These are phyloP conservation scores for Talaromyces funiculosus DNA, from an alignment of 2,329 filamentous ascomycete species.

Conservation along the genomic window DNA sequence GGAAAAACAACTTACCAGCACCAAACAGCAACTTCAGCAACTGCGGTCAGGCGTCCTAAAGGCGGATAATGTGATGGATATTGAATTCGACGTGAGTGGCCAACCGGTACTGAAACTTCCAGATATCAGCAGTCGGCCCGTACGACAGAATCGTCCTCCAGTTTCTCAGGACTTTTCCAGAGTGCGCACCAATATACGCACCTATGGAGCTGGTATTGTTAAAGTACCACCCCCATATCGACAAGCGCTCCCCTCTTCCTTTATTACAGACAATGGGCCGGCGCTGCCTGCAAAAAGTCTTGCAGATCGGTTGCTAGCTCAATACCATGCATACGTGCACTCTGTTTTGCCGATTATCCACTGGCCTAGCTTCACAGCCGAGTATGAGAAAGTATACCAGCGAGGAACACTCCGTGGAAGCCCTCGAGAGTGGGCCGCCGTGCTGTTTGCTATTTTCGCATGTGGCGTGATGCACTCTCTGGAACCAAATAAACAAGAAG, in stretches of 20 bases:
- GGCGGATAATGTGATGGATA: slow-evolving; percentile 42
- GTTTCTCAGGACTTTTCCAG: slow-evolving; percentile 63
- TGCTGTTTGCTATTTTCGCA: slow-evolving; percentile 78
- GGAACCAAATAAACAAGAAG: slow-evolving; percentile 51
- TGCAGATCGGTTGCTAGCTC: slow-evolving; percentile 65
- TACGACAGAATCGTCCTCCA: slow-evolving; percentile 56
- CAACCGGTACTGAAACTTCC: slow-evolving; percentile 55
- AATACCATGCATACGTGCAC: slow-evolving; percentile 73
- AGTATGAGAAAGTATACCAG: slow-evolving; percentile 72
- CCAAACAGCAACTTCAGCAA: slow-evolving; percentile 73
- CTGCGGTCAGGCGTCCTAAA: slow-evolving; percentile 60
- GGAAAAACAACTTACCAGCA: slow-evolving; percentile 78
- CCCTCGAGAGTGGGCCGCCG: slow-evolving; percentile 65
- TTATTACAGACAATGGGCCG: slow-evolving; percentile 51
- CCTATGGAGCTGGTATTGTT: slow-evolving; percentile 71
- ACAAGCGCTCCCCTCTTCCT: slow-evolving; percentile 44
- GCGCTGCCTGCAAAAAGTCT: slow-evolving; percentile 64
- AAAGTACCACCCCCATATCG: slow-evolving; percentile 68
- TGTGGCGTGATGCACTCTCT: slow-evolving; percentile 70
- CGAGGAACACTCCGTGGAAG: slow-evolving; percentile 55
- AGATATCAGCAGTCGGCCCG: slow-evolving; percentile 60
- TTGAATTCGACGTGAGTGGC: slow-evolving; percentile 32
- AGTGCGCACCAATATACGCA: slow-evolving; percentile 66
- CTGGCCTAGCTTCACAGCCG: slow-evolving; percentile 73
- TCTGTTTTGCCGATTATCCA: slow-evolving; percentile 78